Evolutionary conservation across 2,329 filamentous ascomycete genomes (phyloP).

Genomic region (Penicillium sp.): DNA sequence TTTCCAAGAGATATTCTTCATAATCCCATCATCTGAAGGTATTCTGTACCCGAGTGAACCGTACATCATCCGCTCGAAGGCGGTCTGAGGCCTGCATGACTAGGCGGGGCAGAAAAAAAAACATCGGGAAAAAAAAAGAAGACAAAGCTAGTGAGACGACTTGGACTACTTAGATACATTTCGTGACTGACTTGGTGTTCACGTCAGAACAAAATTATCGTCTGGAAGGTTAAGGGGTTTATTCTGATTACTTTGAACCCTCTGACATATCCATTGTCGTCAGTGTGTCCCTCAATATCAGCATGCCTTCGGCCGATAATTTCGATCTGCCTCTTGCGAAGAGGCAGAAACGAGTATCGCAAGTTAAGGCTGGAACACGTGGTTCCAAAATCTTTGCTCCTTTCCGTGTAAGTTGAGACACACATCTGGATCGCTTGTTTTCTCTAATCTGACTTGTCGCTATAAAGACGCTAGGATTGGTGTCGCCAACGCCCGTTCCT

Average conservation of each 20-base stretch:
- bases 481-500: constrained; percentile 81
- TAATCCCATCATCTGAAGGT: neutral
- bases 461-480: constrained; percentile 73
- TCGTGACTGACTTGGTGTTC: neutral
- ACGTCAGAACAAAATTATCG: neutral
- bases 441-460: constrained; percentile 3
- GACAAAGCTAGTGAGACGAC: neutral
- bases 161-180: neutral
- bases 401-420: constrained; percentile 61
- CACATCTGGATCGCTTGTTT: constrained; percentile 2
- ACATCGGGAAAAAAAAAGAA: constrained; percentile 5
- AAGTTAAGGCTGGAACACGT: constrained; percentile 36
- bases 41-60: neutral
- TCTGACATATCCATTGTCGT: neutral
- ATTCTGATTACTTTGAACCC: neutral
- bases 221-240: neutral
- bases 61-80: neutral
- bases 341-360: constrained; percentile 56
- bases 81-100: neutral
- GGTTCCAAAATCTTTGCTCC: constrained; percentile 83
- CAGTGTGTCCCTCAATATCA: neutral
- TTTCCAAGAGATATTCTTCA: neutral
- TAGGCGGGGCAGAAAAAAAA: constrained; percentile 12
- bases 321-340: constrained; percentile 60
- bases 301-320: constrained; percentile 45